Base-by-base conservation (phyloP, 1,284 basidiomycete species). In the Exobasidium cylindrosporum region DNA sequence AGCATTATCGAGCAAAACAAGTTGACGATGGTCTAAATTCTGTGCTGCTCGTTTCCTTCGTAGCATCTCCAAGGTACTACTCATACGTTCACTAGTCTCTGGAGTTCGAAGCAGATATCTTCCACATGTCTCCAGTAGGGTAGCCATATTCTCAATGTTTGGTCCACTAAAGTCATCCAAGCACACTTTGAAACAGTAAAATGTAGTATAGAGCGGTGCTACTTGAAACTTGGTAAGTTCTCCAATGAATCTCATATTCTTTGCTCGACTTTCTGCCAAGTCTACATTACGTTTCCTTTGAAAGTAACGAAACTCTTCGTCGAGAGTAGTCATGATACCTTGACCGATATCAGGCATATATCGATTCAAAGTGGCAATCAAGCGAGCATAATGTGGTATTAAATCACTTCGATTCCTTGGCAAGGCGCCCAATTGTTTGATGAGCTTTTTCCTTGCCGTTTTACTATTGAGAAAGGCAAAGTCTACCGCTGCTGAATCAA, bases 381-480 rank as follows among this genome's bases (percentile, higher is more conserved):
- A 83, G 50, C 96, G 84, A 4, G 92, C 88, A 79, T 97, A 98
- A 81, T 97, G 92, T 0, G 96, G 94, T 43, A 97, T 81, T 26
- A 98, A 83, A 80, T 99, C 96, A 4, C 86, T 89, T 31, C 96
- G 86, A 70, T 89, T 91, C 81, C 92, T 92, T 0, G 91, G 90
- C 3, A 94, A 87, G 70, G 90, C 87, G 3, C 85, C 84, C 69
- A 98, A 84, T 74, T 69, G 67, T 44, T 65, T 93, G 70, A 92
- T 84, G 28, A 97, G 84, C 55, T 94, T 84, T 76, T 93, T 94
- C 65, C 96, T 84, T 1, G 93, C 91, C 11, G 92, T 92, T 80
- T 97, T 97, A 47, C 91, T 94, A 78, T 97, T 97, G 62, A 97
- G 83, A 76, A 94, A 92, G 0, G 92, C 92, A 80, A 99, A 97